Evolutionary conservation across 495 filamentous ascomycete genomes (phyloP).

Genomic region (Arthonia radiata): DNA sequence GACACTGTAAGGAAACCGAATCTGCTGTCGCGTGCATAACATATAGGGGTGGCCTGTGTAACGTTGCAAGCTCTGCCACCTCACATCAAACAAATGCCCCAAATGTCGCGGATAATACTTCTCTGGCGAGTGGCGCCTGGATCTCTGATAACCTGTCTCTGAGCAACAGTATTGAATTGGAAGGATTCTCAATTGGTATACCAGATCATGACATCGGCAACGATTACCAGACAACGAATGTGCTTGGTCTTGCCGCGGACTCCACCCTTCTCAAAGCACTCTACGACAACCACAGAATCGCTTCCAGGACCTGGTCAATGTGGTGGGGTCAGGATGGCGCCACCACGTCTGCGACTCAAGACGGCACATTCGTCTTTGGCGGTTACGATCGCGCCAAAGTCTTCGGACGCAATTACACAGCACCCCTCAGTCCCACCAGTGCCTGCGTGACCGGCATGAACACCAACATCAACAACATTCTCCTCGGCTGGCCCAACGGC

Average conservation of each 20-base stretch:
- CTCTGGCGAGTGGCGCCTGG: too few species aligned
- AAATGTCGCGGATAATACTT: too few species aligned
- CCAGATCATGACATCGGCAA: too few species aligned
- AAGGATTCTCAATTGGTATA: too few species aligned
- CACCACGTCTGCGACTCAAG: conserved; percentile 7
- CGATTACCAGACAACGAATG: conserved; percentile 6
- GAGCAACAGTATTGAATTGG: too few species aligned
- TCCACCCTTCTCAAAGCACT: conserved; percentile 18
- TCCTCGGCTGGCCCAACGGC: conserved; percentile 15
- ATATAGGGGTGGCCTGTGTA: too few species aligned
- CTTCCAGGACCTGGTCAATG: conserved; percentile 15
- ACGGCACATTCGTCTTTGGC: conserved; percentile 19
- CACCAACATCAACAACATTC: conserved; percentile 13
- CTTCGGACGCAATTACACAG: conserved; percentile 12
- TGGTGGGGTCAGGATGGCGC: conserved; percentile 20
- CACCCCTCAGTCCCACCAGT: conserved; percentile 3
- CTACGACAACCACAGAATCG: conserved; percentile 11
- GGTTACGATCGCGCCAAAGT: conserved; percentile 21
- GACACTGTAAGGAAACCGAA: too few species aligned
- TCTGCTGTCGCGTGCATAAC: too few species aligned
- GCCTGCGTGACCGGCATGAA: conserved; percentile 13
- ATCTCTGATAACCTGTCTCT: too few species aligned
- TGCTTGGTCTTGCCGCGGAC: conserved; percentile 15
- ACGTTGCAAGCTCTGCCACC: too few species aligned
- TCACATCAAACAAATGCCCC: too few species aligned